phyloP scores from a whole-genome alignment of 2,329 filamentous ascomycete genomes.

The Scytalidium lignicola region DNA sequence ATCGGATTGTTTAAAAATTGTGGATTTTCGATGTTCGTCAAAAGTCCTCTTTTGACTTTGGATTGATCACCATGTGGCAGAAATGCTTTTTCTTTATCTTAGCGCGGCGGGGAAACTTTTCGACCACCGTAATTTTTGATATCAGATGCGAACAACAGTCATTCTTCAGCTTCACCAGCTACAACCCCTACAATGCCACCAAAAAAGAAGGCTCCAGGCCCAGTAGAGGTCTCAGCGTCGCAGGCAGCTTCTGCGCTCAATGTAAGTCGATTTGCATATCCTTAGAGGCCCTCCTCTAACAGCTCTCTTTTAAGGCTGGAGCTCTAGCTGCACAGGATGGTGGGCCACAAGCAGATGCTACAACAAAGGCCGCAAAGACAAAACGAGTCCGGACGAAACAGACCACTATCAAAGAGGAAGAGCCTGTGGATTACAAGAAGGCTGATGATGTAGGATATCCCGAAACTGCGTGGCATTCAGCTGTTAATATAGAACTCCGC shows the following conservation, averaged over 20 bases:
- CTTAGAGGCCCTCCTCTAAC: background rate
- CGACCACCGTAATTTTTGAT: background rate
- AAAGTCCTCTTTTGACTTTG: too few relatives aligned
- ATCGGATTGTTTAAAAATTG: too few relatives aligned
- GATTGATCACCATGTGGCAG: background rate
- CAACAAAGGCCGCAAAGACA: slow-evolving; percentile 16
- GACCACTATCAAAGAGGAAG: slow-evolving; percentile 11
- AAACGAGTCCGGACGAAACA: slow-evolving; percentile 16
- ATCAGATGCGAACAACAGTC: background rate
- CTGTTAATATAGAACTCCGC: background rate
- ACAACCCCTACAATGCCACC: slow-evolving; percentile 17
- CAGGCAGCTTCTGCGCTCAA: slow-evolving; percentile 10
- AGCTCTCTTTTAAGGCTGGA: background rate
- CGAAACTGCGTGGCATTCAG: background rate
- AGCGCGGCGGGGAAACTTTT: background rate
- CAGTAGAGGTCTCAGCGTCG: slow-evolving; percentile 15
- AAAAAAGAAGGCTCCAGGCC: slow-evolving; percentile 19
- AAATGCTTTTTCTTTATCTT: background rate
- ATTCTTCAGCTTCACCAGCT: background rate
- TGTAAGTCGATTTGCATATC: slow-evolving; percentile 6
- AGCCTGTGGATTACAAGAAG: slow-evolving; percentile 7
- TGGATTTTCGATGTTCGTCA: too few relatives aligned
- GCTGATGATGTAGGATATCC: slow-evolving; percentile 22
- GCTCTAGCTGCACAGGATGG: background rate
- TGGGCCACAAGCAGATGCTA: slow-evolving; percentile 1